Percentiles rank a stretch among this genome's conserved stretches.
These are phyloP conservation scores for Arachis hypogaea DNA, from an alignment of 306 rosid genomes.

Conservation along the genomic window DNA sequence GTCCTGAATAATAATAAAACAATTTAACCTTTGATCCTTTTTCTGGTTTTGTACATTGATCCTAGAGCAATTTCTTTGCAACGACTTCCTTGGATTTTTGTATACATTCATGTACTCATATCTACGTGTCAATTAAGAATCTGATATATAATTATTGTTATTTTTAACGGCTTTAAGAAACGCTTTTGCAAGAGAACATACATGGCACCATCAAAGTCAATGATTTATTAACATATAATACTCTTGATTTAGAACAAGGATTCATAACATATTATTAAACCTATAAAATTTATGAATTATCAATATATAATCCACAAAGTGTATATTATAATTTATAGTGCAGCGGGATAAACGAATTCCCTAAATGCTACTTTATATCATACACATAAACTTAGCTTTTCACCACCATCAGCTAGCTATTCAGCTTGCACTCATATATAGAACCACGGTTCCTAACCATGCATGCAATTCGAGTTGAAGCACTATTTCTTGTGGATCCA, in stretches of 20 bases:
- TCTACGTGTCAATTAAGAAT: slow-evolving; percentile 8
- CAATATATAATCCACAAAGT: slow-evolving; percentile 4
- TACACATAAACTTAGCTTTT: slow-evolving; percentile 3
- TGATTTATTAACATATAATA: no score
- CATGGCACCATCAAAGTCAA: no score
- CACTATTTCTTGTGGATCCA: neutral
- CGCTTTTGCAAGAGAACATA: no score
- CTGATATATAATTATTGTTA: neutral
- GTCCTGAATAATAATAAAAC: slow-evolving; percentile 21
- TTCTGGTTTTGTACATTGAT: slow-evolving; percentile 19
- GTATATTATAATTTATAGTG: neutral
- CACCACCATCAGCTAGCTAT: slow-evolving; percentile 22
- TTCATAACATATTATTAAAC: neutral
- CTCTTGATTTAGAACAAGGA: neutral
- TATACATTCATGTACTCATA: slow-evolving; percentile 8
- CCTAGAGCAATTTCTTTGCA: slow-evolving; percentile 14
- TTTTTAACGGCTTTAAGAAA: neutral
- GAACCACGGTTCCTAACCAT: neutral
- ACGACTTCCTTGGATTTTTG: slow-evolving; percentile 31
- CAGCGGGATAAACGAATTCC: slow-evolving; percentile 19
- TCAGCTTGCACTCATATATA: neutral
- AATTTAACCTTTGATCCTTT: slow-evolving; percentile 25
- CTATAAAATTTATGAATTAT: slow-evolving; percentile 11
- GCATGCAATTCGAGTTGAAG: slow-evolving; percentile 19
- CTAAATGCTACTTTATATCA: slow-evolving; percentile 22